phyloP scores from a whole-genome alignment of 1,284 basidiomycete species.

The Schizophyllum commune region DNA sequence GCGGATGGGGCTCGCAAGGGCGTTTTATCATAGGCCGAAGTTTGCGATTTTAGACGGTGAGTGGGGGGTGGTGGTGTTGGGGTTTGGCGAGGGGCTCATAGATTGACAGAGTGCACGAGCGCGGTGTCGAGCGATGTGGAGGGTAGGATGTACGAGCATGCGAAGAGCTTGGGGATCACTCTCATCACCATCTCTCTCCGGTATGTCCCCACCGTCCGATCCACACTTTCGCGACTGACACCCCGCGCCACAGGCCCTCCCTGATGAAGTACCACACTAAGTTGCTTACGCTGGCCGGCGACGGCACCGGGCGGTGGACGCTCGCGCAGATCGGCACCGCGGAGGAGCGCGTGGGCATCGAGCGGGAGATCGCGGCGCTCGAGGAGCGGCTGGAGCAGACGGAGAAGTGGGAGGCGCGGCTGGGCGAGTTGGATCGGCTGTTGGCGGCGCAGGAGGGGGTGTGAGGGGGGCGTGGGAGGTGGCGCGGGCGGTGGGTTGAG shows the following conservation, averaged over 20 bases:
- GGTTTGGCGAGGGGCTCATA: neutral
- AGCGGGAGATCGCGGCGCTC: slow-evolving; percentile 61
- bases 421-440: slow-evolving; percentile 48
- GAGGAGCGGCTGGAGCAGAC: slow-evolving; percentile 64
- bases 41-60: slow-evolving; percentile 70
- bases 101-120: slow-evolving; percentile 77
- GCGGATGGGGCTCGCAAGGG: slow-evolving; percentile 80
- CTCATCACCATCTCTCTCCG: slow-evolving; percentile 87
- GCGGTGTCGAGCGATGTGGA: slow-evolving; percentile 97
- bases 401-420: slow-evolving; percentile 53
- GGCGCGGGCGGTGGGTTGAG: too few species aligned
- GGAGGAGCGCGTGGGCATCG: slow-evolving; percentile 65
- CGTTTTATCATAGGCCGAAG: slow-evolving; percentile 79
- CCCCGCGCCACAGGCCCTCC: too few species aligned
- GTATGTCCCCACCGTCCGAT: slow-evolving; percentile 34
- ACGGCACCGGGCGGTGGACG: slow-evolving; percentile 62
- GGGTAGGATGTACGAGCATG: slow-evolving; percentile 92
- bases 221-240: too few species aligned
- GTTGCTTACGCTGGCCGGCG: slow-evolving; percentile 67
- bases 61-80: slow-evolving; percentile 16
- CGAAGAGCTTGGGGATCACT: slow-evolving; percentile 88
- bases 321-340: slow-evolving; percentile 64
- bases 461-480: neutral
- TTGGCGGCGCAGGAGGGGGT: slow-evolving; percentile 27
- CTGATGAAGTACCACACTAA: slow-evolving; percentile 80